Evolutionary conservation across 2,329 filamentous ascomycete species (phyloP), one percentile per base, ranked within the genome.

Genomic region (Fusarium sp.): DNA sequence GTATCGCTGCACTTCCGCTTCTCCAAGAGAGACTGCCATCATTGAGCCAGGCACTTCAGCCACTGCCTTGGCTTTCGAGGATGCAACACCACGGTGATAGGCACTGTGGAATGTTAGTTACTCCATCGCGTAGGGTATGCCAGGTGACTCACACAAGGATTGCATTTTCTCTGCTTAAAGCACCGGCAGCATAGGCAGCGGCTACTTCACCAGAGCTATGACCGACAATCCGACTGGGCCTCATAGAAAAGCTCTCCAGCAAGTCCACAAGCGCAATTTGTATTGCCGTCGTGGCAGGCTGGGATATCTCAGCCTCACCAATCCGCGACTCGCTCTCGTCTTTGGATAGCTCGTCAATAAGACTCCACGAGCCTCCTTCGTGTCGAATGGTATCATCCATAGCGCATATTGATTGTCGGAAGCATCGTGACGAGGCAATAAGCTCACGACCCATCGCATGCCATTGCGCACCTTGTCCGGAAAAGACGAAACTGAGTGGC

Each of bases 181-280:
- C 41, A 20, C 56, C 56, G 8, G 56, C 41, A 20, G 56, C 30
- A 40, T 59, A 59, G 13, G 56, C 50, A 46, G 40, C 56, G 7
- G 56, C 56, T 20, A 59, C 25, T 13, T 59, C 56, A 25, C 56
- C 56, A 25, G 56, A 59, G 16, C 56, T 59, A 20, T 59, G 50
- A 4, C 56, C 56, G 25, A 59, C 20, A n/a, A 59, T 30, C 1
- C 20, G 50, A 25, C 41, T 57, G 5, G 56, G 41, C 3, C 10
- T 46, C 3, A 57, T 25, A 21, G 30, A 46, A 18, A 59, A 7
- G 8, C 56, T 59, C 7, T 56, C 41, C 2, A 59, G 41, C 13
- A 59, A 5, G 7, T 59, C 50, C 2, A 57, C 56, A 8, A 59
- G 56, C 5, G 56, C 56, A 46, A 59, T 56, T 4, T 59, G 56